Evolutionary conservation across 2,329 filamentous ascomycete genomes (phyloP).

Genomic region (Diaporthe citriasiana): DNA sequence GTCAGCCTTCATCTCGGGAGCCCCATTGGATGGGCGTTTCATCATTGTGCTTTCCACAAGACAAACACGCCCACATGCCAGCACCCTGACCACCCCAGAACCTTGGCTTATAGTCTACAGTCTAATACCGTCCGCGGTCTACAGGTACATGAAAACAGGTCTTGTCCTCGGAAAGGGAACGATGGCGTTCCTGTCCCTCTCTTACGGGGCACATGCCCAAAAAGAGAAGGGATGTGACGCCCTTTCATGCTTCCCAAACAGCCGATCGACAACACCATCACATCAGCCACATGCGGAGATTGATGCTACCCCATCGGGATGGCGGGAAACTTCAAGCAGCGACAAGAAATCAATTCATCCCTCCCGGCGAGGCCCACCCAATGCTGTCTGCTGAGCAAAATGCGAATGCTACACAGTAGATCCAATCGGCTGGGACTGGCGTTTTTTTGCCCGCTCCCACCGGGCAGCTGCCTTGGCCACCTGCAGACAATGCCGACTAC

Average conservation of each 20-base stretch:
- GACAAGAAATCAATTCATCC: not conserved
- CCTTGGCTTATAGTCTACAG: constrained; percentile 15
- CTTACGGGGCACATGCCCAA: constrained; percentile 15
- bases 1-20: constrained; percentile 13
- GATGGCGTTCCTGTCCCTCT: not conserved
- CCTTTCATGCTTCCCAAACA: constrained; percentile 20
- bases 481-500: not conserved
- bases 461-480: not conserved
- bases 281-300: constrained; percentile 27
- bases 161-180: not conserved
- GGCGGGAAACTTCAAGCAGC: not conserved
- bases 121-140: not conserved
- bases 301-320: not conserved
- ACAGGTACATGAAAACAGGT: not conserved
- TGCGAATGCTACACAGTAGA: constrained; percentile 23
- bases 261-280: constrained; percentile 30
- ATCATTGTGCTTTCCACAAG: not conserved
- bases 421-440: constrained; percentile 15
- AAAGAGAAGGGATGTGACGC: constrained; percentile 18
- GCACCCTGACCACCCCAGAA: constrained; percentile 13
- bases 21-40: constrained; percentile 29
- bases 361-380: not conserved
- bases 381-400: not conserved
- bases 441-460: constrained; percentile 7
- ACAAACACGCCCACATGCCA: not conserved